A percentile compares a stretch with the other conserved stretches of the same genome.
phyloP scores from a whole-genome alignment of 2,329 filamentous ascomycete genomes.

The Trichophyton equinum region DNA sequence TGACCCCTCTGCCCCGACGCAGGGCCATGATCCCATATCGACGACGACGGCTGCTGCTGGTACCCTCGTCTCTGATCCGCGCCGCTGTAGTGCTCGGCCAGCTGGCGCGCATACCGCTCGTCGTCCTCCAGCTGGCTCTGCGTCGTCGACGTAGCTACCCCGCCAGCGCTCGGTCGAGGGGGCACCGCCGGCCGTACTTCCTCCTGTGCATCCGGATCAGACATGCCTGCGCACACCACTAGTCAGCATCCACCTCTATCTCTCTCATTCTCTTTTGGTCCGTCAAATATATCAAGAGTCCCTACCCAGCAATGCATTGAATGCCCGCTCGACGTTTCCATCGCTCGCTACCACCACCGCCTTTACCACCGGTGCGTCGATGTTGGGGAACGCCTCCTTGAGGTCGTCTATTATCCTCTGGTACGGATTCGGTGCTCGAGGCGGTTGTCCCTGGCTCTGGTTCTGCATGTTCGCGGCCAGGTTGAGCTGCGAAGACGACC shows the following conservation, averaged over 20 bases:
- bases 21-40: slow-evolving; percentile 20
- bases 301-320: slow-evolving; percentile 77
- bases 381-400: slow-evolving; percentile 82
- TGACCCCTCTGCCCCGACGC: slow-evolving; percentile 35
- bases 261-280: too few relatives aligned
- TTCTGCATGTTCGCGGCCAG: slow-evolving; percentile 54
- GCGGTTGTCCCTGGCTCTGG: slow-evolving; percentile 31
- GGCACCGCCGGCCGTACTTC: slow-evolving; percentile 58
- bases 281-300: background rate
- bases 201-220: slow-evolving; percentile 59
- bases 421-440: slow-evolving; percentile 61
- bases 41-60: slow-evolving; percentile 1
- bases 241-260: background rate
- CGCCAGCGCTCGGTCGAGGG: slow-evolving; percentile 54
- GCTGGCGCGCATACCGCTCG: slow-evolving; percentile 79
- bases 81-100: slow-evolving; percentile 75
- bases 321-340: slow-evolving; percentile 81
- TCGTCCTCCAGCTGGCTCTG: slow-evolving; percentile 79
- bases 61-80: slow-evolving; percentile 19
- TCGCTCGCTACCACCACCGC: slow-evolving; percentile 77
- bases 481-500: slow-evolving; percentile 18
- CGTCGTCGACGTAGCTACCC: slow-evolving; percentile 40
- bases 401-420: slow-evolving; percentile 80
- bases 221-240: slow-evolving; percentile 46
- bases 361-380: slow-evolving; percentile 69